Evolutionary conservation across 2,329 filamentous ascomycete species (phyloP).

Genomic region (Penicillium sp.): DNA sequence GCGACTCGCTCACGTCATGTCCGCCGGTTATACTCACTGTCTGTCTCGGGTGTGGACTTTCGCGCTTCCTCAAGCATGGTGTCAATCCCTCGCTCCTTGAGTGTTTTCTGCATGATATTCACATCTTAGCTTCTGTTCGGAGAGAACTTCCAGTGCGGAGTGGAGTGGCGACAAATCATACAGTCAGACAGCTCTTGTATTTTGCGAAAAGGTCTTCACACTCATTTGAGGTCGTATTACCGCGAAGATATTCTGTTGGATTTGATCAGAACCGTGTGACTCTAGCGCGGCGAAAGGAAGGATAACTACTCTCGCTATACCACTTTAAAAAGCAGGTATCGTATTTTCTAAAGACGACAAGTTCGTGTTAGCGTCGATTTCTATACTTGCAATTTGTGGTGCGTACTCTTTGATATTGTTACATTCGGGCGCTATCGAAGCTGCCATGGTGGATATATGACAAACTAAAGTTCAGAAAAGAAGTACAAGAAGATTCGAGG

Average conservation of each 20-base stretch:
- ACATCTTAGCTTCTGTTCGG: constrained; percentile 3
- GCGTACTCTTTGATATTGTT: constrained; percentile 93
- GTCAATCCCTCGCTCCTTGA: constrained; percentile 90
- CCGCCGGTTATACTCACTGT: constrained; percentile 67
- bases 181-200: constrained; percentile 84
- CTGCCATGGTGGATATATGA: constrained; percentile 69
- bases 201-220: constrained; percentile 85
- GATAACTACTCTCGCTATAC: constrained; percentile 88
- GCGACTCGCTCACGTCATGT: constrained; percentile 18
- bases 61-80: constrained; percentile 89
- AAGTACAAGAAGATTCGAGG: background rate
- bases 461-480: background rate
- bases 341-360: constrained; percentile 69
- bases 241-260: constrained; percentile 80
- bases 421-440: constrained; percentile 91
- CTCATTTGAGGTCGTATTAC: constrained; percentile 81
- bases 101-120: constrained; percentile 65
- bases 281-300: background rate
- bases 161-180: constrained; percentile 50
- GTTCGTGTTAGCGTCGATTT: constrained; percentile 25
- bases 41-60: constrained; percentile 87
- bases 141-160: background rate
- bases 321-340: constrained; percentile 98
- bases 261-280: constrained; percentile 17
- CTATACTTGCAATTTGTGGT: constrained; percentile 3